Evolutionary conservation across 495 filamentous ascomycete species (phyloP).

Genomic region (Aspergillus coremiiformis): DNA sequence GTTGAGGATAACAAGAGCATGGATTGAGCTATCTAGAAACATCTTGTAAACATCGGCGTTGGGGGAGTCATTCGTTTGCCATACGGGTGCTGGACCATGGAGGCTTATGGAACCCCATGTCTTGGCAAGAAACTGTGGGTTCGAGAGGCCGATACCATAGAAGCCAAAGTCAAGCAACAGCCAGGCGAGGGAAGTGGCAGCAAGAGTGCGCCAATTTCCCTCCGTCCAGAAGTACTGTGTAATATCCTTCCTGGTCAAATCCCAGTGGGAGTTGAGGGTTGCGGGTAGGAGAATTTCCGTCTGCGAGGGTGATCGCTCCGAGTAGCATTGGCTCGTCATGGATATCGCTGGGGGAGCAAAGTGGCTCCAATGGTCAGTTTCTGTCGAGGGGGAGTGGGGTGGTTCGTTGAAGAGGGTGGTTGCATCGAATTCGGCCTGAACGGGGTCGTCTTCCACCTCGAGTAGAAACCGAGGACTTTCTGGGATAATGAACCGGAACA

Average conservation of each 20-base stretch:
- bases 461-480: conserved; percentile 53
- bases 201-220: conserved; percentile 46
- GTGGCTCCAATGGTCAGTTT: conserved; percentile 9
- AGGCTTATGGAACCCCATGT: conserved; percentile 37
- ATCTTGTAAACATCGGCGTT: conserved; percentile 31
- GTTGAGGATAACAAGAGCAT: conserved; percentile 36
- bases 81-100: conserved; percentile 23
- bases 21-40: conserved; percentile 34
- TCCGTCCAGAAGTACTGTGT: conserved; percentile 42
- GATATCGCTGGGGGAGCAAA: conserved; percentile 18
- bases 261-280: conserved; percentile 40
- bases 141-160: conserved; percentile 49
- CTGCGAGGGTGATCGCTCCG: conserved; percentile 14
- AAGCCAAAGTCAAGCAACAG: conserved; percentile 50
- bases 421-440: conserved; percentile 41
- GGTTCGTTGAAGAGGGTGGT: conserved; percentile 32
- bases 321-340: conserved; percentile 21
- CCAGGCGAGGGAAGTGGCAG: conserved; percentile 44
- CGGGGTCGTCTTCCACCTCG: conserved; percentile 43
- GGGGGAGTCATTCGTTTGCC: conserved; percentile 31
- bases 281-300: conserved; percentile 25
- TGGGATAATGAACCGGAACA: conserved; percentile 54
- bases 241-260: conserved; percentile 34
- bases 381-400: conserved; percentile 5
- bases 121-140: conserved; percentile 35